Conservation (phyloP, 257 asterid species). For the Solanum habrochaites region DNA sequence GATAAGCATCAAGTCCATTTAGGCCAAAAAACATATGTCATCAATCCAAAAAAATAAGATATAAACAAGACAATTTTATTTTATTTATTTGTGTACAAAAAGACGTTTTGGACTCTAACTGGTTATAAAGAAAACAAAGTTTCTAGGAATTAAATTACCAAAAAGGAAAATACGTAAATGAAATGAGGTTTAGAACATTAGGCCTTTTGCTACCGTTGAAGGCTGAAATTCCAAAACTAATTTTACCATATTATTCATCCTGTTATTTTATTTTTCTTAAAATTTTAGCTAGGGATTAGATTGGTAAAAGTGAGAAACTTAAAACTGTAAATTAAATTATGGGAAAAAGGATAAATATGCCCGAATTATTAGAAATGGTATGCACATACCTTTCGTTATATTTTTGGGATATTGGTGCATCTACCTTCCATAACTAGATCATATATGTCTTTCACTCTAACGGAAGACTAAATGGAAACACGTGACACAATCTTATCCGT, state of each 20-base stretch:
- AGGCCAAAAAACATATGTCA: not conserved
- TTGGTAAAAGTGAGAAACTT: not conserved
- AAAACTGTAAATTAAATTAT: not conserved
- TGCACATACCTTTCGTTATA: too few species aligned
- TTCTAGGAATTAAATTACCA: not conserved
- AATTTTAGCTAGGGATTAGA: not conserved
- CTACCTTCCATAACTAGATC: too few species aligned
- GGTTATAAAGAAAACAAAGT: not conserved
- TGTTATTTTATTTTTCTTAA: too few species aligned
- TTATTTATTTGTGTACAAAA: too few species aligned
- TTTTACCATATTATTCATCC: not conserved
- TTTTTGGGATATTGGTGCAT: too few species aligned
- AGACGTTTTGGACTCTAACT: not conserved
- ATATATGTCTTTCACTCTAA: too few species aligned
- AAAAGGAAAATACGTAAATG: not conserved
- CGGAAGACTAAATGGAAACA: too few species aligned
- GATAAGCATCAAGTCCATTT: not conserved
- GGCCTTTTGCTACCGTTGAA: not conserved
- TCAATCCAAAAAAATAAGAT: not conserved
- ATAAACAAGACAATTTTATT: not conserved
- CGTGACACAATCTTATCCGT: too few species aligned
- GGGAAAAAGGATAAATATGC: too few species aligned
- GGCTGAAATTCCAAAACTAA: not conserved
- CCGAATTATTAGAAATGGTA: too few species aligned
- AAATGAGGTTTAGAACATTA: not conserved